phyloP scores from a whole-genome alignment of 2,329 filamentous ascomycete species.

The Triangularia verruculosa region DNA sequence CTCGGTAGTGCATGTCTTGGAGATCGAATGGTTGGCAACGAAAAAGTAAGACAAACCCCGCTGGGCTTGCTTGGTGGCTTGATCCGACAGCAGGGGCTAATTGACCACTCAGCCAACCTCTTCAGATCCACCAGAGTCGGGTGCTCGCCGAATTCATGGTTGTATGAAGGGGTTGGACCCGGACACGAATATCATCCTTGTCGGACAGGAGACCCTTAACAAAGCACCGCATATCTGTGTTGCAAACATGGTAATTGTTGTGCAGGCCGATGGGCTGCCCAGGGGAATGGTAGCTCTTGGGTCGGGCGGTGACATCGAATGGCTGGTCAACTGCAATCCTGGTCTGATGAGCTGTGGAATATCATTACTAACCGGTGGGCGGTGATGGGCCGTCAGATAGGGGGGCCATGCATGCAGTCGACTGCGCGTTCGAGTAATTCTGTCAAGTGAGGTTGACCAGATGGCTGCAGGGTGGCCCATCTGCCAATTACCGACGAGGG shows the following conservation, averaged over 20 bases:
- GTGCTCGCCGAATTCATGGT: not conserved
- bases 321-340: not conserved
- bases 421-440: too few species aligned
- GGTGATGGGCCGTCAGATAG: not conserved
- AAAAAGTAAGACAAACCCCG: not conserved
- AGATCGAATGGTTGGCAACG: not conserved
- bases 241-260: not conserved
- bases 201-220: not conserved
- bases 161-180: not conserved
- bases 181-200: not conserved
- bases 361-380: not conserved
- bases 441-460: not conserved
- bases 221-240: not conserved
- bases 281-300: not conserved
- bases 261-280: not conserved
- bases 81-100: not conserved
- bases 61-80: not conserved
- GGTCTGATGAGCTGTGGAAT: not conserved
- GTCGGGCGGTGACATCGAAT: not conserved
- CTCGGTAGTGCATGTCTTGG: not conserved
- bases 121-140: not conserved
- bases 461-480: not conserved
- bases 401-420: not conserved
- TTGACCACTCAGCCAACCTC: not conserved
- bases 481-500: constrained; percentile 1